Conservation (phyloP, 257 asterid species). For the Prunella vulgaris region DNA sequence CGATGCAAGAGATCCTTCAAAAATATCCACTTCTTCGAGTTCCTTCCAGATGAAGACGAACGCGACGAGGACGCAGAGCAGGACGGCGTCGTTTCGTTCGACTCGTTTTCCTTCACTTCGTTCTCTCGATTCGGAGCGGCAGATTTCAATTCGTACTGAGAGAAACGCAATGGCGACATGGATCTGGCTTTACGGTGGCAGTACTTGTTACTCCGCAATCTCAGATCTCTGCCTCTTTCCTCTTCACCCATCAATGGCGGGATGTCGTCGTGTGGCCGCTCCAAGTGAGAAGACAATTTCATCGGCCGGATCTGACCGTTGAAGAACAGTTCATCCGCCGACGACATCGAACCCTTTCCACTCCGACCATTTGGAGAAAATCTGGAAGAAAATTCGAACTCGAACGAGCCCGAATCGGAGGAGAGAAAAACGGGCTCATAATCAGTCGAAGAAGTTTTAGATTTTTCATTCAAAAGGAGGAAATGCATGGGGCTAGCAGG, state of each 20-base stretch:
- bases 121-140: background rate
- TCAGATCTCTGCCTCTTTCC: slow-evolving; percentile 47
- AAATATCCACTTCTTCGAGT: slow-evolving; percentile 61
- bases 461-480: slow-evolving; percentile 19
- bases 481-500: slow-evolving; percentile 63
- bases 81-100: slow-evolving; percentile 52
- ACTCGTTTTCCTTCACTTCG: slow-evolving; percentile 29
- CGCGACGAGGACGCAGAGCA: slow-evolving; percentile 59
- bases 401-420: slow-evolving; percentile 48
- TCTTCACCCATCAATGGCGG: slow-evolving; percentile 23
- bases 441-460: background rate
- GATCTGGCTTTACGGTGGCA: slow-evolving; percentile 58
- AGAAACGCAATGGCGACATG: slow-evolving; percentile 44
- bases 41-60: slow-evolving; percentile 54
- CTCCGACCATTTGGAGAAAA: slow-evolving; percentile 29
- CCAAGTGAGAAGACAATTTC: slow-evolving; percentile 42
- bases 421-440: slow-evolving; percentile 37
- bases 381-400: slow-evolving; percentile 54
- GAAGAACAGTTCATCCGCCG: slow-evolving; percentile 55
- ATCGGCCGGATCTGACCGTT: slow-evolving; percentile 68
- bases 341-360: slow-evolving; percentile 38
- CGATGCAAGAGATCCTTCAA: slow-evolving; percentile 52
- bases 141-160: slow-evolving; percentile 11
- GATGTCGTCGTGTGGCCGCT: slow-evolving; percentile 30
- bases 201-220: slow-evolving; percentile 23